Evolutionary conservation across 495 filamentous ascomycete genomes (phyloP).

Genomic region (Durotheca rogersii): DNA sequence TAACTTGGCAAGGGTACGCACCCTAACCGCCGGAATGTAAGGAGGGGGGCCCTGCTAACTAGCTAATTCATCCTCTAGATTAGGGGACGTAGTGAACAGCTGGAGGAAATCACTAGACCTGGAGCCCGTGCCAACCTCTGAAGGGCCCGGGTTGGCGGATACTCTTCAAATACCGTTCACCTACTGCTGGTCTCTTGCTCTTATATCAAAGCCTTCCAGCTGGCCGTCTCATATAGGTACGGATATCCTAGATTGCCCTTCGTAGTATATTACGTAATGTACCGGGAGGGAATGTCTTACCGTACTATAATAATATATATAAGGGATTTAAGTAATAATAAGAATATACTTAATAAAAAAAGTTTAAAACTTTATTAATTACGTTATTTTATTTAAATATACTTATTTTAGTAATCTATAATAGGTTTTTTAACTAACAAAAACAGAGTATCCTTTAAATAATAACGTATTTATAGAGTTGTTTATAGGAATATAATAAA

Average conservation of each 20-base stretch:
- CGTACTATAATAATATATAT: not conserved
- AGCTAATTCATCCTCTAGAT: conserved; percentile 36
- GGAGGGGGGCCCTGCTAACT: not conserved
- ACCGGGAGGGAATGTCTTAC: too few relatives aligned
- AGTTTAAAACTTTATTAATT: not conserved
- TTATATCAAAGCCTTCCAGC: conserved; percentile 62
- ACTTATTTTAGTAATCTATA: not conserved
- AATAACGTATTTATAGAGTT: not conserved
- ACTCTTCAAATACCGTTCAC: conserved; percentile 59
- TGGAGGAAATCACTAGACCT: conserved; percentile 55
- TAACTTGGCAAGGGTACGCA: conserved; percentile 66
- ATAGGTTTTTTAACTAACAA: not conserved
- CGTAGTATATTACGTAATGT: too few relatives aligned
- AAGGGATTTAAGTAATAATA: too few relatives aligned
- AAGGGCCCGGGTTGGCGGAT: conserved; percentile 45
- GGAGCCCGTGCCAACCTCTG: conserved; percentile 58
- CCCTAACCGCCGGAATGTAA: not conserved
- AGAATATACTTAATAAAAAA: not conserved
- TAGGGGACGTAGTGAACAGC: conserved; percentile 64
- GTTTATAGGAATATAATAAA: not conserved
- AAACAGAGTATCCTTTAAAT: not conserved
- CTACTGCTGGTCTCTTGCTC: conserved; percentile 63
- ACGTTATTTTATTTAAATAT: not conserved
- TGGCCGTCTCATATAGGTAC: conserved; percentile 62
- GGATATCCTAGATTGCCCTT: conserved; percentile 22